A percentile compares a stretch with the other conserved stretches of the same genome.
These are phyloP conservation scores for Sporothrix phasma DNA, from an alignment of 2,329 filamentous ascomycete genomes.

Conservation along the genomic window DNA sequence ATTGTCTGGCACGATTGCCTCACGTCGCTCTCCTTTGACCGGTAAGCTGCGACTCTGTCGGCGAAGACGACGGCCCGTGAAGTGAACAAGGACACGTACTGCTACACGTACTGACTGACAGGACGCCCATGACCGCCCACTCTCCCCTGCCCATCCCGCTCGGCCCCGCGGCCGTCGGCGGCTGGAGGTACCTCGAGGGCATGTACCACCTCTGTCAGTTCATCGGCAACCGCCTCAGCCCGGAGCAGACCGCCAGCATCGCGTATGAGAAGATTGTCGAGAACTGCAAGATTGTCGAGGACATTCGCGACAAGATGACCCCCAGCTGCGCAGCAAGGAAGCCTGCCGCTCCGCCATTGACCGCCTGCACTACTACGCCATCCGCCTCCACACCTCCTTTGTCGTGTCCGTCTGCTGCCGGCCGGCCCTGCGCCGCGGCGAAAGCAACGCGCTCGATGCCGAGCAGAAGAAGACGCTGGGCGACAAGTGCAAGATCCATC, in stretches of 20 bases:
- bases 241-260: conserved; percentile 40
- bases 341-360: conserved; percentile 55
- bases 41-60: no score
- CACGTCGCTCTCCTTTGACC: conserved; percentile 55
- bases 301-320: conserved; percentile 39
- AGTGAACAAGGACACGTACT: neutral
- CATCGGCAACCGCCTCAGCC: conserved; percentile 47
- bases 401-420: conserved; percentile 56
- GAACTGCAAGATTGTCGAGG: conserved; percentile 46
- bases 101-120: conserved; percentile 22
- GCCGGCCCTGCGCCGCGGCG: conserved; percentile 46
- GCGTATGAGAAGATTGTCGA: conserved; percentile 47
- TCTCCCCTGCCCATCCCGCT: conserved; percentile 45
- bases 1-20: conserved; percentile 58
- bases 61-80: neutral
- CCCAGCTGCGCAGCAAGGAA: conserved; percentile 49
- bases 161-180: conserved; percentile 34
- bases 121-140: conserved; percentile 53
- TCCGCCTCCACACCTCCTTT: conserved; percentile 55
- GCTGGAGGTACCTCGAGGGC: conserved; percentile 51
- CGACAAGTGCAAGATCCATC: conserved; percentile 50
- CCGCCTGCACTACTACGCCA: conserved; percentile 52
- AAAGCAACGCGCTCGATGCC: conserved; percentile 39
- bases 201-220: conserved; percentile 56
- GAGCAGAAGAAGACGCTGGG: conserved; percentile 46